phyloP scores from a whole-genome alignment of 2,329 filamentous ascomycete genomes.

The Madurella mycetomatis region DNA sequence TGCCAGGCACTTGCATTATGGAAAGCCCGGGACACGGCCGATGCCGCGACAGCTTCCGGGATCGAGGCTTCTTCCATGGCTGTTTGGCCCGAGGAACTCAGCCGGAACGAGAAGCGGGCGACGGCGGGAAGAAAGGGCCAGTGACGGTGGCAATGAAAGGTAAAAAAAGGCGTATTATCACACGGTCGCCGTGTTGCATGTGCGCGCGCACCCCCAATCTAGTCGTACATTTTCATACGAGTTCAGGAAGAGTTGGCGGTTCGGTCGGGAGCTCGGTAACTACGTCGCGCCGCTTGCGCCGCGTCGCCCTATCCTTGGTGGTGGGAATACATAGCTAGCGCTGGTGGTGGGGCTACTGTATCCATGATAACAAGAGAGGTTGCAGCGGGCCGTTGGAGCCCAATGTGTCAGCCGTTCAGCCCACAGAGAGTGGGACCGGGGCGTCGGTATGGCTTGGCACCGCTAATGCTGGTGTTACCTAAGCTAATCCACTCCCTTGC shows the following conservation, averaged over 20 bases:
- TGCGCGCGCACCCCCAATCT: neutral
- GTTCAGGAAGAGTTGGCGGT: neutral
- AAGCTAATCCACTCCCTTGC: too few relatives aligned
- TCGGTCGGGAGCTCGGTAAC: neutral
- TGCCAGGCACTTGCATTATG: slow-evolving; percentile 46
- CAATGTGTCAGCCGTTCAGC: too few relatives aligned
- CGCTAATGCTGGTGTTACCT: too few relatives aligned
- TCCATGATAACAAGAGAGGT: neutral
- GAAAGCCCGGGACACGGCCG: slow-evolving; percentile 29
- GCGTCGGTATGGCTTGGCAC: too few relatives aligned
- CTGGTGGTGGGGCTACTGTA: neutral
- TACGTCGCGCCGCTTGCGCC: neutral
- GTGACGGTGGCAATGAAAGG: neutral
- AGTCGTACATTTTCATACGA: slow-evolving; percentile 1
- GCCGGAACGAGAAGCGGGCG: neutral
- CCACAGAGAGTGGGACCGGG: too few relatives aligned
- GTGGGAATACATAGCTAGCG: too few relatives aligned
- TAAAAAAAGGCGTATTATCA: neutral
- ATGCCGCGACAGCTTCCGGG: slow-evolving; percentile 20
- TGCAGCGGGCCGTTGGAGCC: too few relatives aligned
- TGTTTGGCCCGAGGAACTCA: neutral
- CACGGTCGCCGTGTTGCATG: slow-evolving; percentile 2
- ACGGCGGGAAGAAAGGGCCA: neutral
- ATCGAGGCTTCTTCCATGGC: slow-evolving; percentile 17
- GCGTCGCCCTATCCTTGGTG: slow-evolving; percentile 4